Base-by-base conservation (phyloP, 2,329 filamentous ascomycete genomes). In the Rhinocladiella mackenziei region DNA sequence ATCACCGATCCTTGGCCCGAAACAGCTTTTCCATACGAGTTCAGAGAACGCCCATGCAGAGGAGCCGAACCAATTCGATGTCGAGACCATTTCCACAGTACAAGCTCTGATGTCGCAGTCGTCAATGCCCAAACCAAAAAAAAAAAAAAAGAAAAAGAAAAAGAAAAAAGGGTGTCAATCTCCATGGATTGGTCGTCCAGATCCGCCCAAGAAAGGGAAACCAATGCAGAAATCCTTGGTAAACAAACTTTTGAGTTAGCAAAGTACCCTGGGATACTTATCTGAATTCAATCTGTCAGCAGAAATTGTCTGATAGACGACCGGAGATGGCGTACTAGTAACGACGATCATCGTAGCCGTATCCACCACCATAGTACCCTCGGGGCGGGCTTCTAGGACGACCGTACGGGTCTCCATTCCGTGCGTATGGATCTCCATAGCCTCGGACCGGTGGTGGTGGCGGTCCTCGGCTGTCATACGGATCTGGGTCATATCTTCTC, bases 401-500 rank as follows among this genome's bases (percentile, higher is more conserved):
- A 26, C 35, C 51, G 22, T 57, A 57, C 13, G 74, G 72, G 42
- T 64, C 63, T 13, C 67, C 65, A 35, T 63, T 76, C 60, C 74
- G 59, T 19, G 48, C 67, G 63, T 82, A 82, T 3, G 77, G 76
- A 56, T 82, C 79, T 50, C 80, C 77, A 60, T 77, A 77, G 33
- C 74, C 71, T 56, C 75, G 67, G 47, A 69, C 74, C 44, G 74
- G 74, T 39, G 70, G 75, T 50, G 74, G 74, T 39, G 75, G 74
- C 32, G 69, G 65, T 40, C 71, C 71, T 46, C 68, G 68, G 48
- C 65, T 58, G 52, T 71, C 73, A 68, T 91, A 92, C 20, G 84
- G 83, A 58, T 92, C 87, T 46, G 89, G 84, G 60, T 85, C 86
- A 46, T 84, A 71, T 55, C 77, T 74, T 51, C 84, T 74, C 43